Percentiles rank a stretch among this genome's conserved stretches.
phyloP scores from a whole-genome alignment of 495 filamentous ascomycete species.

The Pseudotulostoma volvatum region DNA sequence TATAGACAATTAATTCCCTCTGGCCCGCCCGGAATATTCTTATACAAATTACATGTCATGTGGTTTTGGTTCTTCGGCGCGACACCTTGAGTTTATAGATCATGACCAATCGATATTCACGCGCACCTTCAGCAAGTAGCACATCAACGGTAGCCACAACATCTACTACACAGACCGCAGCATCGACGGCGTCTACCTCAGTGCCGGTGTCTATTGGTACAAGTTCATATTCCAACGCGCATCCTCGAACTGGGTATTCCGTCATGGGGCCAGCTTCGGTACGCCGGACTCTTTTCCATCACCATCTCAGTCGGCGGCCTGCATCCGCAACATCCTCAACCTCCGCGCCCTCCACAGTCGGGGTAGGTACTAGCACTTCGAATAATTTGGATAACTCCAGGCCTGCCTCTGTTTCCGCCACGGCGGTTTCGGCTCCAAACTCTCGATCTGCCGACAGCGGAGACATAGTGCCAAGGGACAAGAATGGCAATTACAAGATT shows the following conservation, averaged over 20 bases:
- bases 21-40: too few relatives aligned
- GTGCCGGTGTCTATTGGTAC: not conserved
- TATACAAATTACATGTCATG: too few relatives aligned
- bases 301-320: conserved; percentile 50
- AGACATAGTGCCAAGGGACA: conserved; percentile 62
- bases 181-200: not conserved
- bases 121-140: not conserved
- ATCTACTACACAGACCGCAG: not conserved
- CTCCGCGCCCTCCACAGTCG: conserved; percentile 16
- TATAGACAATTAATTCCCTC: too few relatives aligned
- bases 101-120: too few relatives aligned
- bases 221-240: not conserved
- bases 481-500: conserved; percentile 59
- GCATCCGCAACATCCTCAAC: conserved; percentile 26
- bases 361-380: not conserved
- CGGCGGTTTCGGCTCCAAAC: conserved; percentile 17
- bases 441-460: conserved; percentile 27
- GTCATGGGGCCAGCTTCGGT: conserved; percentile 29
- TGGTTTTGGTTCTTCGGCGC: too few relatives aligned
- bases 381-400: conserved; percentile 3
- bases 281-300: conserved; percentile 61
- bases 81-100: too few relatives aligned
- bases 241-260: not conserved
- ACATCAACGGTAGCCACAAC: not conserved
- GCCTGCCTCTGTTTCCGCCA: conserved; percentile 24